Evolutionary conservation across 148 eudicot species (phyloP), one percentile per base, ranked within the genome.

Genomic region (Suaeda aralocaspica): DNA sequence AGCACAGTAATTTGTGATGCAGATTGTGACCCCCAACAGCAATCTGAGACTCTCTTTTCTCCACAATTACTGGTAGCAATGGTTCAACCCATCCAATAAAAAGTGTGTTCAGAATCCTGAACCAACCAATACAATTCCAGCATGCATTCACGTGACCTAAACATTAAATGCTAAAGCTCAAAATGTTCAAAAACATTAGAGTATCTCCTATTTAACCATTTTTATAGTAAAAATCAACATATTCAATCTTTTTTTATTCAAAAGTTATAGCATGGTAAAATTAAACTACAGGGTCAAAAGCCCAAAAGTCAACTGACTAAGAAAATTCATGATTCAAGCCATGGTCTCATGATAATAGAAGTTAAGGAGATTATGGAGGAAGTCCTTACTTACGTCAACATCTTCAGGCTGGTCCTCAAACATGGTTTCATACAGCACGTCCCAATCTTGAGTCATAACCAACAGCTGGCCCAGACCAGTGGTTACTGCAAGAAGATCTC

Each of bases 391-490:
- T 82, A 89, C 85, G 84, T 83, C 89, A 79, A 75, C 68, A 79
- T 76, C 96, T 80, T 90, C 98, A 42, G 83, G 46, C 39, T 68
- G 75, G 52, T 91, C 91, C 76, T 91, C 96, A 33, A 87, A 83
- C 58, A 84, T 71, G 64, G 82, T 82, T 86, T 94, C 98, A 59
- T 87, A 87, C 68, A 94, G 61, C 75, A 94, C 75, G 48, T 94
- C 98, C 98, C 97, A 94, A 78, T 86, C 98, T 78, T 83, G 92
- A 81, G 95, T 91, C 90, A 94, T 89, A 64, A 94, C 88, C 58
- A 94, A 77, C 51, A 91, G 75, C 83, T 94, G 92, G 59, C 97
- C 89, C 49, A 86, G 82, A 70, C 96, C 97, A 71, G 97, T 87
- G 44, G 90, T 78, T 65, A 94, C 81, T 39, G 87, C 91, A 65